Evolutionary conservation across 305 asterid genomes (phyloP), one percentile per base, ranked within the genome.

Genomic region (Salvia sclarea): DNA sequence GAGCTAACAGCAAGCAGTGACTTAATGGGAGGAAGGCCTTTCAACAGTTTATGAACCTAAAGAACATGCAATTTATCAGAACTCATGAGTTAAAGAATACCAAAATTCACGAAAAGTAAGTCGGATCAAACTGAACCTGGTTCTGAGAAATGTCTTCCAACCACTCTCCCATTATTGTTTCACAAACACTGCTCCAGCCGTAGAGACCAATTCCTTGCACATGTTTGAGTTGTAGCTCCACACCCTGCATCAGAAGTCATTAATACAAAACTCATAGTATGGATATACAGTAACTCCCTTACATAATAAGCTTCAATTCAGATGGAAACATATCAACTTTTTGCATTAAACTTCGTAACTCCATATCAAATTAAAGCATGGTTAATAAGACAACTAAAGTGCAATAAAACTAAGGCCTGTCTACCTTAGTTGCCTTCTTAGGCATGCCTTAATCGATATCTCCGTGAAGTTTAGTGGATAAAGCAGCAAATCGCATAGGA

Each of bases 1-100:
- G 98, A 89, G 81, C 98, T 88, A 79, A 95, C 98, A 74, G 98
- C 88, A 79, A 95, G 86, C 82, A 95, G 68, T 64, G 99, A 95
- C 76, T 88, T 85, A 66, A 95, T 90, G 54, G 99, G 98, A 75
- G 96, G 91, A 69, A 95, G 99, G 75, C 99, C 99, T 83, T 88
- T 84, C 83, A 95, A 78, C 79, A 95, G 79, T 77, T 95, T 90
- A 82, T 83, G 99, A 67, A 95, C 80, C 98, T 92, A 72, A 41
- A 68, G 57, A 78, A 71, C 18, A 75, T 61, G 52, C 64, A 74
- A 78, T 18, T 63, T 28, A 54, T 71, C 49, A 82, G 54, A 28
- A 48, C 44, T 64, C 67, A 31, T 65, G 65, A 69, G 75, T 53
- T 66, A 53, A 75, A 17, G 30, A 74, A 56, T 48, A 72, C 53